Percentiles rank a stretch among this genome's conserved stretches.
Evolutionary conservation across 2,329 filamentous ascomycete genomes (phyloP).

Genomic region (Sarocladiaceae sp.): DNA sequence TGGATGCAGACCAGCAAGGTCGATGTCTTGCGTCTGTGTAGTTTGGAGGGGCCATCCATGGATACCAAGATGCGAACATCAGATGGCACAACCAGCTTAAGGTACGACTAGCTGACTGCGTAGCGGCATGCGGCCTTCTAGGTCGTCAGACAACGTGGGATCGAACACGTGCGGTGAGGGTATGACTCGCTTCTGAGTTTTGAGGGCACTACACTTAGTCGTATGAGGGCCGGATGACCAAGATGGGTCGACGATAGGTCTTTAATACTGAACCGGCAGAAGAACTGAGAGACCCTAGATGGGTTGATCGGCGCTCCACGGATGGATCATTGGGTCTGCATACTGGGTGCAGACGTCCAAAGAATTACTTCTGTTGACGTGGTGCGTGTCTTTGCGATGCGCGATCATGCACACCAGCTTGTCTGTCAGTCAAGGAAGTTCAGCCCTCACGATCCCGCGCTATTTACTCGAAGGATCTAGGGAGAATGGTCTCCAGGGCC

Average conservation of each 20-base stretch:
- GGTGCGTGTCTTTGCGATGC: too few relatives aligned
- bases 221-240: neutral
- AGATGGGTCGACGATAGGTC: neutral
- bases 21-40: neutral
- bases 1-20: neutral
- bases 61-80: neutral
- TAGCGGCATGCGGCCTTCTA: too few relatives aligned
- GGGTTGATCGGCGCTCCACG: conserved; percentile 1
- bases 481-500: neutral
- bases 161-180: neutral
- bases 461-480: too few relatives aligned
- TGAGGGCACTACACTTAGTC: neutral
- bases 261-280: too few relatives aligned
- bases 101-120: too few relatives aligned
- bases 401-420: too few relatives aligned
- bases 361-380: too few relatives aligned
- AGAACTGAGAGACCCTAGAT: too few relatives aligned
- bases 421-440: too few relatives aligned
- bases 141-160: neutral
- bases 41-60: neutral
- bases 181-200: neutral
- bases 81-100: neutral
- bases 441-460: too few relatives aligned
- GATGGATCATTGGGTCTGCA: too few relatives aligned
- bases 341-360: too few relatives aligned